These are phyloP conservation scores for Candida michaelii DNA, from an alignment of 805 yeast species.

Conservation along the genomic window DNA sequence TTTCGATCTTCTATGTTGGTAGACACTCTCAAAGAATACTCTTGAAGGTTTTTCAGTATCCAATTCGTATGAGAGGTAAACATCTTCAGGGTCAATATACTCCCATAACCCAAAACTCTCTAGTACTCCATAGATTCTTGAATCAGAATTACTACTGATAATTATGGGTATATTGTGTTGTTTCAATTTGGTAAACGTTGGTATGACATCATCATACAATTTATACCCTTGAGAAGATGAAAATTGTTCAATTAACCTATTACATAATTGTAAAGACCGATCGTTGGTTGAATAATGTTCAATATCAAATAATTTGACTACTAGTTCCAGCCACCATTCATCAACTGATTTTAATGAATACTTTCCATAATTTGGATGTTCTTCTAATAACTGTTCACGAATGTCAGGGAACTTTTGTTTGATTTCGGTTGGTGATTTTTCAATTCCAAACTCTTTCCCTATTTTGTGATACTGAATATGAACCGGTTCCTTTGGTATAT, in stretches of 20 bases:
- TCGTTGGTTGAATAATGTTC: slow-evolving; percentile 16
- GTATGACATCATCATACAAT: slow-evolving; percentile 53
- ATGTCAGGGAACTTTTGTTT: slow-evolving; percentile 26
- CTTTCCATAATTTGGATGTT: slow-evolving; percentile 68
- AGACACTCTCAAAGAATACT: slow-evolving; percentile 41
- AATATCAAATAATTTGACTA: slow-evolving; percentile 44
- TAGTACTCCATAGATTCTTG: slow-evolving; percentile 46
- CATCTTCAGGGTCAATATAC: slow-evolving; percentile 36
- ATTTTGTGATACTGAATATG: slow-evolving; percentile 53
- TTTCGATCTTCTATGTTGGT: slow-evolving; percentile 1
- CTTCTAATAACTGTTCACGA: slow-evolving; percentile 33
- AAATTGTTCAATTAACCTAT: slow-evolving; percentile 48
- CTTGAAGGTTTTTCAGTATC: slow-evolving; percentile 54
- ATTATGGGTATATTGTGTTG: slow-evolving; percentile 37
- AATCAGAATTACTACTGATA: slow-evolving; percentile 64
- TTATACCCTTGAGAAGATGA: slow-evolving; percentile 51
- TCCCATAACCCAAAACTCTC: slow-evolving; percentile 44
- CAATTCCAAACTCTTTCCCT: slow-evolving; percentile 46
- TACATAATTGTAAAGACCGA: slow-evolving; percentile 38
- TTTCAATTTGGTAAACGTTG: slow-evolving; percentile 37
- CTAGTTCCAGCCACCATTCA: slow-evolving; percentile 61
- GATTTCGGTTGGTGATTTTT: slow-evolving; percentile 25
- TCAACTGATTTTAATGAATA: slow-evolving; percentile 22
- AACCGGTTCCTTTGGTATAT: slow-evolving; percentile 55
- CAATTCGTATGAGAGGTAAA: slow-evolving; percentile 58